Percentiles rank a stretch among this genome's conserved stretches.
Conservation (phyloP, 1,139 yeast species). For the Taphrina wiesneri region DNA sequence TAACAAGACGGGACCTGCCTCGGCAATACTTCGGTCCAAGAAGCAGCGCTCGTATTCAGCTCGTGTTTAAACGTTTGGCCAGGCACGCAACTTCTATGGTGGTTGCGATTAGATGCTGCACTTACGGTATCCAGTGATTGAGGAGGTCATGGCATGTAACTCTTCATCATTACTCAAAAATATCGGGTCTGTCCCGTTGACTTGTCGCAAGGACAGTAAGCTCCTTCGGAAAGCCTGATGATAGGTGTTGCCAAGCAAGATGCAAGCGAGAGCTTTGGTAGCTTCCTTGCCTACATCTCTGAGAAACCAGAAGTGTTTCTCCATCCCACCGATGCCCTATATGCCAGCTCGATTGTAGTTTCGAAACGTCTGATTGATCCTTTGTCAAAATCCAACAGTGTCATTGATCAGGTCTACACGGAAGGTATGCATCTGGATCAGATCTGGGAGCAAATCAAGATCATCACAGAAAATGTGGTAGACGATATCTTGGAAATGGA, state of each 20-base stretch:
- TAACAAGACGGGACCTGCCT: no score
- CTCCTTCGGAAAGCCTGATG: no score
- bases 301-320: slow-evolving; percentile 31
- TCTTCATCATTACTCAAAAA: no score
- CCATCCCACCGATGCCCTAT: slow-evolving; percentile 34
- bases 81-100: neutral
- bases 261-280: neutral
- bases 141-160: no score
- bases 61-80: neutral
- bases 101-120: no score
- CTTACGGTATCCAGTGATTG: no score
- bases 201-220: no score
- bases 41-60: neutral
- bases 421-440: slow-evolving; percentile 90
- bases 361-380: slow-evolving; percentile 55
- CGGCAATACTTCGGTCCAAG: neutral
- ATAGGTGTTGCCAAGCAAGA: neutral
- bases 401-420: slow-evolving; percentile 71
- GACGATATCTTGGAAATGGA: slow-evolving; percentile 45
- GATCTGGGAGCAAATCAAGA: slow-evolving; percentile 89
- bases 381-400: slow-evolving; percentile 60
- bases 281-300: neutral
- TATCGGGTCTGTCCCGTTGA: no score
- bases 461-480: slow-evolving; percentile 51
- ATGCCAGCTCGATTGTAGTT: slow-evolving; percentile 28